Evolutionary conservation across 768 basidiomycete genomes (phyloP).

Genomic region (Dioszegia aurantiaca): DNA sequence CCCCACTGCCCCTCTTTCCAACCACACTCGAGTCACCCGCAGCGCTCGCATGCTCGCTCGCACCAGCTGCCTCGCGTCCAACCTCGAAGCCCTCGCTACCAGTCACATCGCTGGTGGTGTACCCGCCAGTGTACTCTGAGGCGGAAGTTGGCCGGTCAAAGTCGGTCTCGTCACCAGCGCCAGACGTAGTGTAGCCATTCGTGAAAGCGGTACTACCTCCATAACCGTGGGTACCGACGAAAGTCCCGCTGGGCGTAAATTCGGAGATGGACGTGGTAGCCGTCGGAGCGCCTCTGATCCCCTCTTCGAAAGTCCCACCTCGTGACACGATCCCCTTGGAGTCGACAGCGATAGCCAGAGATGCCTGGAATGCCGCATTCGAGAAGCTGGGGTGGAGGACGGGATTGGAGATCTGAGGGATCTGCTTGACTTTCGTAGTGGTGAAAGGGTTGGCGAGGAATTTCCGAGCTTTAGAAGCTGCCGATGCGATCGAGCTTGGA

Average conservation of each 20-base stretch:
- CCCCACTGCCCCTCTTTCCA: slow-evolving; percentile 9
- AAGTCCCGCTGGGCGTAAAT: slow-evolving; percentile 13
- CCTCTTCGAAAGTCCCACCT: slow-evolving; percentile 13
- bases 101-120: slow-evolving; percentile 12
- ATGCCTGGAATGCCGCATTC: slow-evolving; percentile 41
- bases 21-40: slow-evolving; percentile 10
- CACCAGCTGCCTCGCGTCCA: slow-evolving; percentile 2
- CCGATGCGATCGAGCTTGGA: slow-evolving; percentile 16
- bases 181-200: slow-evolving; percentile 8
- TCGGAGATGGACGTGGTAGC: slow-evolving; percentile 5
- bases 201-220: slow-evolving; percentile 12
- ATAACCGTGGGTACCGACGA: slow-evolving; percentile 3
- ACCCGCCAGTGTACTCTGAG: slow-evolving; percentile 15
- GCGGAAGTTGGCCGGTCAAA: slow-evolving; percentile 13
- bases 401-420: slow-evolving; percentile 35
- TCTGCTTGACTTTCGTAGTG: slow-evolving; percentile 11
- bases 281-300: not conserved
- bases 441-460: slow-evolving; percentile 31
- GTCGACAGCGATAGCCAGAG: slow-evolving; percentile 37
- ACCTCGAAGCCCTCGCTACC: slow-evolving; percentile 6
- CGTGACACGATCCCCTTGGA: slow-evolving; percentile 32
- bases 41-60: slow-evolving; percentile 4
- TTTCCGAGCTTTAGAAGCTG: slow-evolving; percentile 9
- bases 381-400: slow-evolving; percentile 32
- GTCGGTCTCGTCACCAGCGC: slow-evolving; percentile 7